A percentile compares a stretch with the other conserved stretches of the same genome.
Conservation (phyloP, 257 asterid species). For the Asclepias syriaca region DNA sequence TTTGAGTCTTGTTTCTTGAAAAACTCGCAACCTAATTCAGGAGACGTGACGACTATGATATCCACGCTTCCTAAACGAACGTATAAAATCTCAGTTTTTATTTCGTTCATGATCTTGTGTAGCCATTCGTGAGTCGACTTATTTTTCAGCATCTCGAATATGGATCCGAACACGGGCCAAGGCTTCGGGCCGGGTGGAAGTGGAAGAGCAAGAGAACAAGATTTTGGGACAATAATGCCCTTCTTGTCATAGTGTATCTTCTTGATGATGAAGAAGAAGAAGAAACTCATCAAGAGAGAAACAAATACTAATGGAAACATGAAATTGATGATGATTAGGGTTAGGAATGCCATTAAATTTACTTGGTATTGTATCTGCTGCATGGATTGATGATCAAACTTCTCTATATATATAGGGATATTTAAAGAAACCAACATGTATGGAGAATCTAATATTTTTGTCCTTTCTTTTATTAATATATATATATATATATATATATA, state of each 20-base stretch:
- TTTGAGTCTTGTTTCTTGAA: conserved; percentile 11
- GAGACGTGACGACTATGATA: conserved; percentile 21
- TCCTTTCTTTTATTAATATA: too few species aligned
- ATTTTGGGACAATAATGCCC: not conserved
- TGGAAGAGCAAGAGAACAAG: not conserved
- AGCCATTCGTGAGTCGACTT: conserved; percentile 3
- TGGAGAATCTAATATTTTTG: too few species aligned
- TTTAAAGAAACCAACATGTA: too few species aligned
- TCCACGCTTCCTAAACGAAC: not conserved
- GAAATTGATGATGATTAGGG: too few species aligned
- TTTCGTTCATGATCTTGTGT: conserved; percentile 22
- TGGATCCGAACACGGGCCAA: conserved; percentile 11
- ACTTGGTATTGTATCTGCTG: too few species aligned
- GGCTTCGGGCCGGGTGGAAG: conserved; percentile 14
- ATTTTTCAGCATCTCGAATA: conserved; percentile 6
- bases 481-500: too few species aligned
- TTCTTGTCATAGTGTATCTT: not conserved
- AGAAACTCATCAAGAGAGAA: too few species aligned
- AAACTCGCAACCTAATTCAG: conserved; percentile 28
- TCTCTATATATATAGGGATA: too few species aligned
- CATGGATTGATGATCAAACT: too few species aligned
- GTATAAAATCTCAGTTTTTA: conserved; percentile 18
- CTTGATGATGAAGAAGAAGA: not conserved
- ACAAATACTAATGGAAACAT: too few species aligned
- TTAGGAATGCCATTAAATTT: too few species aligned